These are phyloP conservation scores for Silene uniflora DNA, from an alignment of 148 eudicot species.

Conservation along the genomic window DNA sequence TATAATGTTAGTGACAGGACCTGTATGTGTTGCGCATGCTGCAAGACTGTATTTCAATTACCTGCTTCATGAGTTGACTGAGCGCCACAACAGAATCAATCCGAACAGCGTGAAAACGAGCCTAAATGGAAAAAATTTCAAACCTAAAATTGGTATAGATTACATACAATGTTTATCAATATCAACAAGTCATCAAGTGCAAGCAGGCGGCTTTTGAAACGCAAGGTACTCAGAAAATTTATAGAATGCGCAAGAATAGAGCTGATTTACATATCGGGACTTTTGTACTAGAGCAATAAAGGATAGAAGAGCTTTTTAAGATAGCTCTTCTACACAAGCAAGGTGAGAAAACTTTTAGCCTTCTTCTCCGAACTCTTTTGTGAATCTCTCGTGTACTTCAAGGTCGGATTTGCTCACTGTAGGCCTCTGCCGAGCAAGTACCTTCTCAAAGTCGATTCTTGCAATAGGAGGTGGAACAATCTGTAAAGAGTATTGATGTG, in stretches of 20 bases:
- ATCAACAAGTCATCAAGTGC: not conserved
- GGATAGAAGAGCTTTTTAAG: not conserved
- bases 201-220: not conserved
- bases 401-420: slow-evolving; percentile 94
- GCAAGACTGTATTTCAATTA: too few species aligned
- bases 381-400: slow-evolving; percentile 87
- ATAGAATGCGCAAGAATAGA: not conserved
- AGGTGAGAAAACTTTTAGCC: slow-evolving; percentile 29
- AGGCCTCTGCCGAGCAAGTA: slow-evolving; percentile 84
- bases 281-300: not conserved
- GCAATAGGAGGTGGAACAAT: slow-evolving; percentile 84
- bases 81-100: too few species aligned
- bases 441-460: slow-evolving; percentile 84
- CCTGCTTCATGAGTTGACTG: too few species aligned
- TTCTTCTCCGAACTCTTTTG: slow-evolving; percentile 93
- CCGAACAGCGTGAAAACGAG: too few species aligned
- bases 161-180: not conserved
- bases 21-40: too few species aligned
- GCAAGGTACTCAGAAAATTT: not conserved
- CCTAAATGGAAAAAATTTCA: too few species aligned
- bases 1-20: too few species aligned
- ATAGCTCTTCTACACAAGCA: not conserved
- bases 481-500: slow-evolving; percentile 32
- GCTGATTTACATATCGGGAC: slow-evolving; percentile 11
- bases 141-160: not conserved